Percentiles rank a stretch among this genome's conserved stretches.
Conservation (phyloP, 208 protist species). For the Leishmania lainsoni region DNA sequence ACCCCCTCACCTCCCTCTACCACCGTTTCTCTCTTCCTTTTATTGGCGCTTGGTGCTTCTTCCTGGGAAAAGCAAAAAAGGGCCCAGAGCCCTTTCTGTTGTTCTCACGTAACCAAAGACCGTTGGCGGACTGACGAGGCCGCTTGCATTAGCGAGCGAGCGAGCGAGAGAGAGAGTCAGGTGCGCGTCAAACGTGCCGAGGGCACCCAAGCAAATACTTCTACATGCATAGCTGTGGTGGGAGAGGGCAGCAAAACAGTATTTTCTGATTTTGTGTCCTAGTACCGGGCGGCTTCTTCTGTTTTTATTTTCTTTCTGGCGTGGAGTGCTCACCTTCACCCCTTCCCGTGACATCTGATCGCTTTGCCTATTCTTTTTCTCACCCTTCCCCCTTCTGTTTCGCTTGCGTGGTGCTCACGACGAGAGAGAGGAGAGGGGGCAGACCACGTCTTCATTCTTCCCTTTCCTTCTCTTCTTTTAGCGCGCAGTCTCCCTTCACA, state of each 20-base stretch:
- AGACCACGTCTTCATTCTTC: not conserved
- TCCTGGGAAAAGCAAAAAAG: not conserved
- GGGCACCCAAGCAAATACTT: not conserved
- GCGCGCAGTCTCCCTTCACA: not conserved
- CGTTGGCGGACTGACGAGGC: not conserved
- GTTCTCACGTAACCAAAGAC: not conserved
- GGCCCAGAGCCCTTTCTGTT: not conserved
- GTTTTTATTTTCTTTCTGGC: not conserved
- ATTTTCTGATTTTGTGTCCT: not conserved
- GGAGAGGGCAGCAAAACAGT: not conserved
- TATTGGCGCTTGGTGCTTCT: not conserved
- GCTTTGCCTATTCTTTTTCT: not conserved
- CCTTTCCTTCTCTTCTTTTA: not conserved
- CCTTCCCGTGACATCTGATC: not conserved
- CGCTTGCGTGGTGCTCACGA: not conserved
- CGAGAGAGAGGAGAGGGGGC: not conserved
- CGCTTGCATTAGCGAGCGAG: not conserved
- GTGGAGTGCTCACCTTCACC: not conserved
- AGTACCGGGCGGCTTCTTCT: not conserved
- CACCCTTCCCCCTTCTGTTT: not conserved
- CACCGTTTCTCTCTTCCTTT: not conserved
- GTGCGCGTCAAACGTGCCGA: not conserved
- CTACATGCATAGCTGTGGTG: not conserved
- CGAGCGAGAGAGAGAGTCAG: not conserved
- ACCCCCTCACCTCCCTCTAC: not conserved